phyloP scores from a whole-genome alignment of 192 early-diverging fungal genomes.

The Allomyces macrogynus region DNA sequence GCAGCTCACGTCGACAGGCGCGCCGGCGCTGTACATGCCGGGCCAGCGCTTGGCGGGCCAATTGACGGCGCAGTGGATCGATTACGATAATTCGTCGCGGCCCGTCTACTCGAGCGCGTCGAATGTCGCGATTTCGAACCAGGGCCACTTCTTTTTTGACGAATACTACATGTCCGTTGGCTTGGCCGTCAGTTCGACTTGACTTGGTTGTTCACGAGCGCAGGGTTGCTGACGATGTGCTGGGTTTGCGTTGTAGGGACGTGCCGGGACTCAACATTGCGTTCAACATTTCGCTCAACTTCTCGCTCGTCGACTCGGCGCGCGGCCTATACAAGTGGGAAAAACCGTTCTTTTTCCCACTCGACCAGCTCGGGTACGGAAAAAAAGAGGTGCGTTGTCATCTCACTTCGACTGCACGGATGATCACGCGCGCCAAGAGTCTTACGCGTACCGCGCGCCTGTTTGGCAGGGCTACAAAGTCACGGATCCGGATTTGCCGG shows the following conservation, averaged over 20 bases:
- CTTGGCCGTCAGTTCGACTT: neutral
- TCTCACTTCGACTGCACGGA: too few relatives aligned
- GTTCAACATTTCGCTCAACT: slow-evolving; percentile 1
- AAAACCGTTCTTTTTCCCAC: neutral
- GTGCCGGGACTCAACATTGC: slow-evolving; percentile 1
- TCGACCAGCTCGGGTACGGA: slow-evolving; percentile 1
- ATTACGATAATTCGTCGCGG: neutral
- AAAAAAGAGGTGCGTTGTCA: neutral
- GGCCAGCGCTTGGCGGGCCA: neutral
- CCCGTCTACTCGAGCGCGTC: neutral
- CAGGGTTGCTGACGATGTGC: neutral
- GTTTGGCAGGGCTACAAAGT: neutral
- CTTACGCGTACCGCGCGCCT: too few relatives aligned
- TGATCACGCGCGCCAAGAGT: too few relatives aligned
- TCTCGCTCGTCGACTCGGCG: neutral
- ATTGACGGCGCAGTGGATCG: neutral
- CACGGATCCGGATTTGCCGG: neutral
- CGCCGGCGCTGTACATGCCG: neutral
- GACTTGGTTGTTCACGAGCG: too few relatives aligned
- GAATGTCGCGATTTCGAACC: neutral
- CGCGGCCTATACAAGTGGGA: neutral
- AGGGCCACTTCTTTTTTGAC: neutral
- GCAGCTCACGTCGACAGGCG: neutral
- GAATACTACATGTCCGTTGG: neutral
- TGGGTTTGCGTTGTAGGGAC: neutral